Evolutionary conservation across 352 stramenopile species (phyloP).

Genomic region (Phytophthora brassicae): DNA sequence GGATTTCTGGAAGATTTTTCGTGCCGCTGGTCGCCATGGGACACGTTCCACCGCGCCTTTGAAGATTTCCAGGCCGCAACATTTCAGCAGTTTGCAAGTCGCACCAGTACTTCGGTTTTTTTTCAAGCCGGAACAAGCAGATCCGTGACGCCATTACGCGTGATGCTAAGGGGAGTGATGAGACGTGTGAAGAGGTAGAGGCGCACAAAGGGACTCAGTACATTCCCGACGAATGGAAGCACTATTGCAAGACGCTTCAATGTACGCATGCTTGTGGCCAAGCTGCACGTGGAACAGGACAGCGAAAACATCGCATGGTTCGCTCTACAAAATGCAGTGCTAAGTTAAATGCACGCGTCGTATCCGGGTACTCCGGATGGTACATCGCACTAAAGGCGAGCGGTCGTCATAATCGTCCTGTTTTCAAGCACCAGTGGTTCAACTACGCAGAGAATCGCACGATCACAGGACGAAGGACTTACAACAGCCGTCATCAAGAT

Average conservation of each 20-base stretch:
- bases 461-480: not conserved
- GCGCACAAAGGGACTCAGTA: not conserved
- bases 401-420: not conserved
- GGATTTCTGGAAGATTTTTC: not conserved
- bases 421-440: constrained; percentile 3
- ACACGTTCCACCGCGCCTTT: not conserved
- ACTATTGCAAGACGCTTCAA: not conserved
- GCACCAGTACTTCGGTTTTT: too few species aligned
- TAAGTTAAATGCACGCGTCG: not conserved
- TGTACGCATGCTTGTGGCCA: not conserved
- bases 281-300: not conserved
- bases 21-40: not conserved
- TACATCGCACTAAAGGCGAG: too few species aligned
- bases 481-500: not conserved
- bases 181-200: not conserved
- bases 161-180: not conserved
- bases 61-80: too few species aligned
- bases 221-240: not conserved
- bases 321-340: not conserved
- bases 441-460: constrained; percentile 1
- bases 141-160: not conserved
- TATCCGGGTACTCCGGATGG: not conserved
- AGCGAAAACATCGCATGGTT: not conserved
- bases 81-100: too few species aligned
- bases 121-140: not conserved